These are phyloP conservation scores for Penicillium italicum DNA, from an alignment of 2,329 filamentous ascomycete genomes.

Conservation along the genomic window DNA sequence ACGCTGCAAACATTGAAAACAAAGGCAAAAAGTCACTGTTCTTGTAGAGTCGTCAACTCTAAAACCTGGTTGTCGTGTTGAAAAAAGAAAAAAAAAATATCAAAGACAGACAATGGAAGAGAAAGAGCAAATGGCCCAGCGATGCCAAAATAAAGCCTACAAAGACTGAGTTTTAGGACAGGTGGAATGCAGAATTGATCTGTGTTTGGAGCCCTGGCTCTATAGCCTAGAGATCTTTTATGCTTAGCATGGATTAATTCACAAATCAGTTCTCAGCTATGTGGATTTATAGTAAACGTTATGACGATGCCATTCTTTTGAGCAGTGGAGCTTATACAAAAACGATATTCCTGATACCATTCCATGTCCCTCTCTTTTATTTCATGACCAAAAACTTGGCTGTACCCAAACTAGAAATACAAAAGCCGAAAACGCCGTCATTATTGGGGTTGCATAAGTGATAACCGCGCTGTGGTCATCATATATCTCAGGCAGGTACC, in stretches of 20 bases:
- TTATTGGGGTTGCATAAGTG: neutral
- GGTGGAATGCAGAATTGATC: neutral
- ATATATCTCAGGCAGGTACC: constrained; percentile 4
- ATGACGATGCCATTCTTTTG: neutral
- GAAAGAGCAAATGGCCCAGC: neutral
- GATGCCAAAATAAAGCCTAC: too few species aligned
- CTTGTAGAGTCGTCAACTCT: neutral
- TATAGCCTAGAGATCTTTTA: neutral
- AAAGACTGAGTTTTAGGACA: neutral
- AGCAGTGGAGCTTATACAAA: neutral
- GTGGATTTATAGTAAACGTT: neutral
- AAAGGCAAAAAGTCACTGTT: neutral
- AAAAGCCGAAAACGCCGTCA: constrained; percentile 15
- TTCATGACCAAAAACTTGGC: neutral
- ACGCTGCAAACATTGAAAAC: neutral
- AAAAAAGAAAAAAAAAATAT: neutral
- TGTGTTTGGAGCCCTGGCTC: neutral
- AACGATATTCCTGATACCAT: neutral
- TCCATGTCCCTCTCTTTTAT: constrained; percentile 1
- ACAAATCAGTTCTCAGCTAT: neutral
- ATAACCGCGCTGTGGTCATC: neutral
- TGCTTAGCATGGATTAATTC: neutral
- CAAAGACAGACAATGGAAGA: neutral
- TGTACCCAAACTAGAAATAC: constrained; percentile 1
- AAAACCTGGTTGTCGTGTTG: neutral